Base-by-base conservation (phyloP, 2,329 filamentous ascomycete genomes). In the Sodiomyces alkalinus region DNA sequence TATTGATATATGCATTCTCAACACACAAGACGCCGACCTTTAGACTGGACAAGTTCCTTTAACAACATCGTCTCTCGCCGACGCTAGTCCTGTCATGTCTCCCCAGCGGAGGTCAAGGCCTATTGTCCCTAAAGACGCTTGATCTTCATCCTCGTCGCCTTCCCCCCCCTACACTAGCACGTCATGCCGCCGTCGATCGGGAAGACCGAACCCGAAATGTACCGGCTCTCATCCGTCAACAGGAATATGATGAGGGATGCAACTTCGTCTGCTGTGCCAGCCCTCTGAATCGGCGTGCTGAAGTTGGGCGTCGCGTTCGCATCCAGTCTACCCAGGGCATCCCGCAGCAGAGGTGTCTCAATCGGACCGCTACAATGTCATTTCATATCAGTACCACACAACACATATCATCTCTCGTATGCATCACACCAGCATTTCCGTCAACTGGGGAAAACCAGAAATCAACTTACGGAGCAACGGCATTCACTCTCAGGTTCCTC, bases 181-280 rank as follows among this genome's bases (percentile, higher is more conserved):
- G 39, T 31, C 4, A 39, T 38, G 12, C 23, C 20, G 3, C 30
- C 24, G 9, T 32, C 33, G 19, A 32, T n/a, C 4, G 22, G 23
- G 8, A 28, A 21, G 1, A 15, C 11, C 10, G 30, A 21, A 0
- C 46, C 45, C 0, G 42, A 44, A 10, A 48, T 40, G 18, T 43
- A 49, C 10, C 36, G 39, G 1, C 41, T 27, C 4, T 42, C 45
- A 8, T 43, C 40, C 3, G 44, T 39, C 2, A 48, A 26, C 5
- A 49, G 22, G 19, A 48, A 48, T 1, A 40, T 40, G 31, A 45
- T 41, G 16, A 47, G 21, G 2, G 31, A 23, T 1, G 45, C 44
- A 7, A 48, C 43, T 22, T 49, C 44, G n/a, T 41, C 38, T 1
- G 45, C 42, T 18, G 38, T 17, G 2, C 44, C 45, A 4, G 34